Base-by-base conservation (phyloP, 2,329 filamentous ascomycete species). In the Aspergillus novofumigatus region DNA sequence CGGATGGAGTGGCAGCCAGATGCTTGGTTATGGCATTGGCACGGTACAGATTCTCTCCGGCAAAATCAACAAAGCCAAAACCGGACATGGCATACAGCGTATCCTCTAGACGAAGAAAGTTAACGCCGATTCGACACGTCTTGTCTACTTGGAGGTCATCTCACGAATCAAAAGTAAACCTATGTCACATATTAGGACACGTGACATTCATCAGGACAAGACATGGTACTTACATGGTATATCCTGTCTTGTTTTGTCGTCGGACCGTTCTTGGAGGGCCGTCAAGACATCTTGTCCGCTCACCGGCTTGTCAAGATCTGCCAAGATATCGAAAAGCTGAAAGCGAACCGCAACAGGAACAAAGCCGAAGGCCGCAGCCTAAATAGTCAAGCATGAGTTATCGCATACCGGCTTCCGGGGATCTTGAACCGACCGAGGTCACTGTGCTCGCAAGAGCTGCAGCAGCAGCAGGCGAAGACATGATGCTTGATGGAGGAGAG, bases 301-400 rank as follows among this genome's bases (percentile, higher is more conserved):
- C 4, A 65, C 67, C 1, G 67, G 62, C 17, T 61, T 59, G 2
- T 64, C 65, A 29, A 69, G 60, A 7, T 49, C 54, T 6, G 68
- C 67, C 1, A 75, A 53, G 23, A 64, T 61, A 20, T 61, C 55
- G 50, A 75, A 75, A 10, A 75, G 60, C 47, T 69, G 55, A 55
- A 75, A 75, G 35, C 72, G 67, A 14, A 72, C 61, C 0, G 73
- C 73, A 21, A 75, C 70, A 2, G 73, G 72, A 2, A 75, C 64
- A 38, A 75, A 75, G 1, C 71, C 73, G n/a, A 75, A 53, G 0
- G 71, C 68, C 11, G 72, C 70, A 1, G 68, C 59, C 72, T 75
- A 47, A 1, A 17, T 29, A 35, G 32, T 3, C 14, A 35, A 6
- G 32, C 4, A 35, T 35, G 14, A 35, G 32, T 35, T 35, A 32